Conservation (phyloP, 2,329 filamentous ascomycete genomes). For the Zymoseptoria tritici region DNA sequence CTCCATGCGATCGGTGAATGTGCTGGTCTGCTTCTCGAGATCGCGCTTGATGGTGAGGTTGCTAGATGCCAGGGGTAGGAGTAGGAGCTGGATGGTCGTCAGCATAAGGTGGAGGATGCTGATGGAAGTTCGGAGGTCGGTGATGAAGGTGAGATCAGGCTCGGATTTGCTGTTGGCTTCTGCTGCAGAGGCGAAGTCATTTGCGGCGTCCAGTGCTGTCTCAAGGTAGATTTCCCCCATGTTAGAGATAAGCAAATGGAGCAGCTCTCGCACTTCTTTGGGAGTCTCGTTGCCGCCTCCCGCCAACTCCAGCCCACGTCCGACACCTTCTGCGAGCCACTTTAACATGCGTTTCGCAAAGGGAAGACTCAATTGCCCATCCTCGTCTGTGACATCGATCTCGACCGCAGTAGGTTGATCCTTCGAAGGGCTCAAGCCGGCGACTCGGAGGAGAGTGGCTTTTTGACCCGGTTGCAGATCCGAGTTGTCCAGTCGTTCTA, state of each 20-base stretch:
- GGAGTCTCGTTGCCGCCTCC: slow-evolving; percentile 73
- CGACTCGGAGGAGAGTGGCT: slow-evolving; percentile 80
- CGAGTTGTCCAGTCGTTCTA: slow-evolving; percentile 79
- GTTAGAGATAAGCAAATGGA: slow-evolving; percentile 74
- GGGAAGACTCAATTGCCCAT: slow-evolving; percentile 72
- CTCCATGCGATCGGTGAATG: slow-evolving; percentile 70
- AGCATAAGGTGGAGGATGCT: slow-evolving; percentile 90
- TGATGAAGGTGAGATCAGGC: slow-evolving; percentile 79
- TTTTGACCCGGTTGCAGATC: slow-evolving; percentile 85
- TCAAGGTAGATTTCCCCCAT: slow-evolving; percentile 79
- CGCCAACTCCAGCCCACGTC: slow-evolving; percentile 83
- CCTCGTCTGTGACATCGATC: slow-evolving; percentile 83
- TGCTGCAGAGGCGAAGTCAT: slow-evolving; percentile 66
- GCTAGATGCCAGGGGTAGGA: slow-evolving; percentile 79
- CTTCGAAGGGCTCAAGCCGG: slow-evolving; percentile 68
- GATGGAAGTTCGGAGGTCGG: slow-evolving; percentile 70
- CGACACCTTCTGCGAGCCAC: slow-evolving; percentile 93
- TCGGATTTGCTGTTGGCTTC: slow-evolving; percentile 69
- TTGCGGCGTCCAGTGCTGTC: slow-evolving; percentile 58
- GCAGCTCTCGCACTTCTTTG: slow-evolving; percentile 80
- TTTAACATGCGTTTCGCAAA: slow-evolving; percentile 97
- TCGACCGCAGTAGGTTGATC: slow-evolving; percentile 56
- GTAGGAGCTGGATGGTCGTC: slow-evolving; percentile 80
- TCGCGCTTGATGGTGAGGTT: slow-evolving; percentile 85
- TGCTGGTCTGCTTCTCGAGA: slow-evolving; percentile 75